A percentile compares a stretch with the other conserved stretches of the same genome.
phyloP scores from a whole-genome alignment of 805 yeast species.

The Wickerhamiella vanderwaltii region DNA sequence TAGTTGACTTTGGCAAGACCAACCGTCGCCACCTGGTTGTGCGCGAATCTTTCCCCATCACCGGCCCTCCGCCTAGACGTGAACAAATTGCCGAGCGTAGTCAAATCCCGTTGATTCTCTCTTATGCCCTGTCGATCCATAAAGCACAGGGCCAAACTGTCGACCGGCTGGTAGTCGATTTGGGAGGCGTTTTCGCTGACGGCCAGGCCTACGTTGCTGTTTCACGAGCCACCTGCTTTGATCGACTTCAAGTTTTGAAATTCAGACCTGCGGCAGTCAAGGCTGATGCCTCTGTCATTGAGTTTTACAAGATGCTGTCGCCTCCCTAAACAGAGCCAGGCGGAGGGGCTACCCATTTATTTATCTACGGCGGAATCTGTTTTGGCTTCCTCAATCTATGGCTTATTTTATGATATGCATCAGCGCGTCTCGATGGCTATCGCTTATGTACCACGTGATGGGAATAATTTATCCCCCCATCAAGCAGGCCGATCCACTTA shows the following conservation, averaged over 20 bases:
- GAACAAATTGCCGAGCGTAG: slow-evolving; percentile 46
- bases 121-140: slow-evolving; percentile 94
- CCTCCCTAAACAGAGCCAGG: background rate
- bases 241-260: slow-evolving; percentile 68
- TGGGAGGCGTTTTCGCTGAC: slow-evolving; percentile 63
- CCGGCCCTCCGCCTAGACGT: slow-evolving; percentile 11
- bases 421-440: background rate
- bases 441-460: too few relatives aligned
- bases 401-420: background rate
- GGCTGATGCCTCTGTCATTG: slow-evolving; percentile 58
- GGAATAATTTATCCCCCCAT: too few relatives aligned
- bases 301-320: slow-evolving; percentile 41
- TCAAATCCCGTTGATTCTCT: slow-evolving; percentile 74
- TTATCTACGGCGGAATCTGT: background rate
- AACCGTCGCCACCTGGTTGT: slow-evolving; percentile 14
- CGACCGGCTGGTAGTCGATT: slow-evolving; percentile 62
- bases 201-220: slow-evolving; percentile 97
- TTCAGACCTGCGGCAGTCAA: slow-evolving; percentile 52
- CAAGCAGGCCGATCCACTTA: too few relatives aligned
- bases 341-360: too few relatives aligned
- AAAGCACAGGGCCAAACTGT: slow-evolving; percentile 92
- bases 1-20: slow-evolving; percentile 18
- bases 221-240: slow-evolving; percentile 75
- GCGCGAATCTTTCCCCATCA: slow-evolving; percentile 15
- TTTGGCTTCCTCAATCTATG: background rate